A percentile compares a stretch with the other conserved stretches of the same genome.
These are phyloP conservation scores for Trametes hirsuta DNA, from an alignment of 1,284 basidiomycete genomes.

Conservation along the genomic window DNA sequence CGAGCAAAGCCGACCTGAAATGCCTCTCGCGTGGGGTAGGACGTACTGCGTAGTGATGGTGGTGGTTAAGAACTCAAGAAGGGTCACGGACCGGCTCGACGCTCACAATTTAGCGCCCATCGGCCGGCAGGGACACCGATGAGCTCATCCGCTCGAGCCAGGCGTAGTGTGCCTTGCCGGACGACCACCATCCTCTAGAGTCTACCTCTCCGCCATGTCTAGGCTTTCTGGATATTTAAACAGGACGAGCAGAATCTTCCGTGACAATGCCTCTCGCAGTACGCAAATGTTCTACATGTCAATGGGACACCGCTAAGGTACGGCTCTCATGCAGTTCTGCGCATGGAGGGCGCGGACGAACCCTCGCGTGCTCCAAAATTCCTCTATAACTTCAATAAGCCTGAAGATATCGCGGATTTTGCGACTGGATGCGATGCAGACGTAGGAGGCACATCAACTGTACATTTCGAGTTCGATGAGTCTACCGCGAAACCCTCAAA, in stretches of 20 bases:
- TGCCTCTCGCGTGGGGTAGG: too few species aligned
- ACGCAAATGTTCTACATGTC: constrained; percentile 17
- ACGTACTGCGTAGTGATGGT: too few species aligned
- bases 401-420: constrained; percentile 60
- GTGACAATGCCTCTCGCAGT: constrained; percentile 39
- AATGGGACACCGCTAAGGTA: constrained; percentile 8
- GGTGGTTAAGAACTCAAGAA: too few species aligned
- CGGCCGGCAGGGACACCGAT: background rate
- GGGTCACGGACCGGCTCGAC: too few species aligned
- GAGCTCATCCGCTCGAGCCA: background rate
- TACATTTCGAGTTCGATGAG: constrained; percentile 65
- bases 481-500: constrained; percentile 30
- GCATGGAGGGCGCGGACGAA: constrained; percentile 72
- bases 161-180: background rate
- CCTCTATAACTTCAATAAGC: constrained; percentile 65
- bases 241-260: constrained; percentile 36
- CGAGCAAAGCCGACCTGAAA: background rate
- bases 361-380: constrained; percentile 60
- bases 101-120: background rate
- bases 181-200: background rate
- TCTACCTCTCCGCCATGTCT: constrained; percentile 28
- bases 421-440: constrained; percentile 83
- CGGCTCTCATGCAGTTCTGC: constrained; percentile 49
- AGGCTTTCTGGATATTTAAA: constrained; percentile 41
- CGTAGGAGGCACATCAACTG: constrained; percentile 84